These are phyloP conservation scores for Eucalyptus globulus DNA, from an alignment of 345 rosid species.

Conservation along the genomic window DNA sequence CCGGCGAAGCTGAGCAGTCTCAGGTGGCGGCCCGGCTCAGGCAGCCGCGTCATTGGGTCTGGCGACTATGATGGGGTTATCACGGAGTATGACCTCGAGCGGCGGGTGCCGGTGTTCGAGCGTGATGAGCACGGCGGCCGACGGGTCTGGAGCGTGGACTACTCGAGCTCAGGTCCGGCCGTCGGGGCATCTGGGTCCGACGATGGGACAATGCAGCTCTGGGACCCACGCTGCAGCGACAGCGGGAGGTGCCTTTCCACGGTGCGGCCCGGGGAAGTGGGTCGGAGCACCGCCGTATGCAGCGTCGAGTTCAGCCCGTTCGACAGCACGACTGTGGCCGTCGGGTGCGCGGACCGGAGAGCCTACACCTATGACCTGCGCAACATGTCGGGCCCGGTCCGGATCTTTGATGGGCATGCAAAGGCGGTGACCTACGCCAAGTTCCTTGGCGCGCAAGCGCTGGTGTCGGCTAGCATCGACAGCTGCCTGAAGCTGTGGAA, in stretches of 20 bases:
- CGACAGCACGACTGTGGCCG: constrained; percentile 36
- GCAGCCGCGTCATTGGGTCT: constrained; percentile 50
- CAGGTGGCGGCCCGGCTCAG: constrained; percentile 55
- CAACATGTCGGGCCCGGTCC: constrained; percentile 25
- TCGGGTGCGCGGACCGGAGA: constrained; percentile 64
- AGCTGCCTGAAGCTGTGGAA: constrained; percentile 75
- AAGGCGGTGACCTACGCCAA: constrained; percentile 66
- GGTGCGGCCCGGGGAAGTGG: constrained; percentile 33
- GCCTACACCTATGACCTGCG: constrained; percentile 66
- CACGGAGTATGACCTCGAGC: constrained; percentile 73
- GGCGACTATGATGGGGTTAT: constrained; percentile 95
- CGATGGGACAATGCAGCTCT: constrained; percentile 80
- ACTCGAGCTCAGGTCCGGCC: constrained; percentile 27
- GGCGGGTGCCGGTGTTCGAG: constrained; percentile 44
- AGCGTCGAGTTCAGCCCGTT: constrained; percentile 76
- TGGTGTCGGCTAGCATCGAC: constrained; percentile 56
- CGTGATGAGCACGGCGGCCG: constrained; percentile 96
- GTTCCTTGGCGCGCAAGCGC: constrained; percentile 20
- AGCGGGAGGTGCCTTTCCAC: constrained; percentile 27
- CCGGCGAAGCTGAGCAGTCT: constrained; percentile 91
- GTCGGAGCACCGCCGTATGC: constrained; percentile 37
- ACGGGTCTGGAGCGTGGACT: constrained; percentile 86
- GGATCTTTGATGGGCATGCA: constrained; percentile 40
- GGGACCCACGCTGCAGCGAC: constrained; percentile 57
- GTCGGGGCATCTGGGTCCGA: constrained; percentile 89